Conservation (phyloP, 345 rosid species). For the Bruguiera gymnorhiza region DNA sequence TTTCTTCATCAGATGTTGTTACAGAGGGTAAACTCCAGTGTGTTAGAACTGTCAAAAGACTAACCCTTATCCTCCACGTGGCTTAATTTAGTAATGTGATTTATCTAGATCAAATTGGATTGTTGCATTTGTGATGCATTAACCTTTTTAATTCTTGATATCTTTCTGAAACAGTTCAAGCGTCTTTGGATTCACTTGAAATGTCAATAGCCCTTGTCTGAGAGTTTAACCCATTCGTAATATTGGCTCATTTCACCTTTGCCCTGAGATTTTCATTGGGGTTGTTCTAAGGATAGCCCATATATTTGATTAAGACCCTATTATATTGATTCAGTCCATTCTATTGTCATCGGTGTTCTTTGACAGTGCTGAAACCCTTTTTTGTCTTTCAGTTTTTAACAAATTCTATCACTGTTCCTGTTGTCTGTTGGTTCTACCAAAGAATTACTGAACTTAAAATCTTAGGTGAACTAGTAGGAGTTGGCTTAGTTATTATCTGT, state of each 20-base stretch:
- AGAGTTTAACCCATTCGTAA: no score
- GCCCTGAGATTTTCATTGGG: no score
- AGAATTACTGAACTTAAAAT: not conserved
- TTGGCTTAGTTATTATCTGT: no score
- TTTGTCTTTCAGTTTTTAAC: not conserved
- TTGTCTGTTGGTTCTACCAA: not conserved
- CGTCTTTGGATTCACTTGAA: not conserved
- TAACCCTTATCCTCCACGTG: not conserved
- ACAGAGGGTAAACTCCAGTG: not conserved
- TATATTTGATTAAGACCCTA: no score
- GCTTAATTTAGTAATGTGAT: not conserved
- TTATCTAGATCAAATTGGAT: no score
- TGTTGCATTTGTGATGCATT: no score
- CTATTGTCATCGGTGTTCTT: no score
- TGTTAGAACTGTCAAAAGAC: not conserved
- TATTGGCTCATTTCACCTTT: no score
- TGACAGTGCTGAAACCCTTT: not conserved
- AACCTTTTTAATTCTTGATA: no score
- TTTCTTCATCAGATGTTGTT: slow-evolving; percentile 23
- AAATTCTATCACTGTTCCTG: not conserved
- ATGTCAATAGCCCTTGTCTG: not conserved
- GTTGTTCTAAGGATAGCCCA: no score
- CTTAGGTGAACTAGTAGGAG: no score
- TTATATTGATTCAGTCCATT: no score
- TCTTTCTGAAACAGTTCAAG: not conserved